A percentile compares a stretch with the other conserved stretches of the same genome.
Evolutionary conservation across 306 rosid species (phyloP).

Genomic region (Albizia julibrissin): DNA sequence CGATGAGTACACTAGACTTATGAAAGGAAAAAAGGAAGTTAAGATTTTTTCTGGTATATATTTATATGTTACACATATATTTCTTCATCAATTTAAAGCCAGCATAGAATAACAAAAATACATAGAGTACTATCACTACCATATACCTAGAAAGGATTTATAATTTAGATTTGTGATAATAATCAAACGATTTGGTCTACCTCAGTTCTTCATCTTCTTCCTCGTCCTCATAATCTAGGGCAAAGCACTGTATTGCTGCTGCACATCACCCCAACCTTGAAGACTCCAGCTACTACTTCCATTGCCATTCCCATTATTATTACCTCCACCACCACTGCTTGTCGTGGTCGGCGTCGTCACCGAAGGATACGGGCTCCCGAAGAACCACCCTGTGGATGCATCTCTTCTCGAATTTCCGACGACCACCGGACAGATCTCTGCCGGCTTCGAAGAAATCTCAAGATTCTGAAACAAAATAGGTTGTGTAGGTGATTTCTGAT

Average conservation of each 20-base stretch:
- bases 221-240: slow-evolving; percentile 57
- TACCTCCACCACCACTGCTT: slow-evolving; percentile 33
- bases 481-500: slow-evolving; percentile 39
- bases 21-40: slow-evolving; percentile 8
- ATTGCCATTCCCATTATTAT: slow-evolving; percentile 40
- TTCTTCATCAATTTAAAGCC: slow-evolving; percentile 30
- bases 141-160: slow-evolving; percentile 44
- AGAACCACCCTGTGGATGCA: slow-evolving; percentile 74
- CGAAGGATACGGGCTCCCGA: slow-evolving; percentile 62
- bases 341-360: slow-evolving; percentile 51
- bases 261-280: slow-evolving; percentile 78
- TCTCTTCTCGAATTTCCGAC: slow-evolving; percentile 47
- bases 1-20: slow-evolving; percentile 26
- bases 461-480: slow-evolving; percentile 69
- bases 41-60: slow-evolving; percentile 25
- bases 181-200: slow-evolving; percentile 22
- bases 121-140: slow-evolving; percentile 4
- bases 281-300: slow-evolving; percentile 50
- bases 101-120: slow-evolving; percentile 28
- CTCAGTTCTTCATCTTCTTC: slow-evolving; percentile 37
- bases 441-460: slow-evolving; percentile 44
- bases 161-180: slow-evolving; percentile 11
- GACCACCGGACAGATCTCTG: slow-evolving; percentile 31
- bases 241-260: slow-evolving; percentile 72
- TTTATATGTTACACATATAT: not conserved